Conservation (phyloP, 2,329 filamentous ascomycete species). For the Aspergillus fructus region DNA sequence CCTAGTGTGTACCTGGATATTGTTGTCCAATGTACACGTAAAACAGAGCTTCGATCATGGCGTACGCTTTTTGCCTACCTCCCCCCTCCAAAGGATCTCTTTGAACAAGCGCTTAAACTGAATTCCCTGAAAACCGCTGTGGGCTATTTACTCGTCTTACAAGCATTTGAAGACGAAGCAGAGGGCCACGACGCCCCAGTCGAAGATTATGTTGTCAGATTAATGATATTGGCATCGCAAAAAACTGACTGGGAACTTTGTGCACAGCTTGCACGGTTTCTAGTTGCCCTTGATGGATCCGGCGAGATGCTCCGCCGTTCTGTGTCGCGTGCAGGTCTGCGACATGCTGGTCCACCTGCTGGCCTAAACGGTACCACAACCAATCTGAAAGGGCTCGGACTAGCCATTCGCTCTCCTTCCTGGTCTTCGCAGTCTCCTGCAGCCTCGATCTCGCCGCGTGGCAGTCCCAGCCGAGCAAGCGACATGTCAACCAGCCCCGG, state of each 20-base stretch:
- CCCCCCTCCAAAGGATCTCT: slow-evolving; percentile 84
- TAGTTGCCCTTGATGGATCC: slow-evolving; percentile 86
- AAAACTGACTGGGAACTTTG: slow-evolving; percentile 94
- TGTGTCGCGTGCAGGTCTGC: slow-evolving; percentile 42
- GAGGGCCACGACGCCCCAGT: slow-evolving; percentile 53
- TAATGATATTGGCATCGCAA: slow-evolving; percentile 76
- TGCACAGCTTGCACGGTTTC: slow-evolving; percentile 89
- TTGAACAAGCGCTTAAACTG: slow-evolving; percentile 84
- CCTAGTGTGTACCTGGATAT: slow-evolving; percentile 79
- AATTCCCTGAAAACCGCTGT: slow-evolving; percentile 91
- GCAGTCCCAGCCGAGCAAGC: slow-evolving; percentile 8
- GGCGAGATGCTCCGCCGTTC: slow-evolving; percentile 68
- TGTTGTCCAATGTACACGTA: slow-evolving; percentile 92
- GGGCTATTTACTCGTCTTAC: slow-evolving; percentile 91
- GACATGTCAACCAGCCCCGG: slow-evolving; percentile 6
- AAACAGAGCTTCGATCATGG: slow-evolving; percentile 95
- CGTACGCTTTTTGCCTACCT: slow-evolving; percentile 88
- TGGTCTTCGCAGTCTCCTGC: slow-evolving; percentile 33
- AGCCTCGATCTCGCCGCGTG: slow-evolving; percentile 25
- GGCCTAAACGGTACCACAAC: slow-evolving; percentile 25
- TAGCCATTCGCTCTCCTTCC: slow-evolving; percentile 32
- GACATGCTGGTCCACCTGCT: slow-evolving; percentile 16
- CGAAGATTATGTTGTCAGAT: slow-evolving; percentile 64
- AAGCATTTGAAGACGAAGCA: slow-evolving; percentile 65
- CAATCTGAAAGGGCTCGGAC: slow-evolving; percentile 34